phyloP scores from a whole-genome alignment of 495 filamentous ascomycete genomes.

The Daldinia concentrica region DNA sequence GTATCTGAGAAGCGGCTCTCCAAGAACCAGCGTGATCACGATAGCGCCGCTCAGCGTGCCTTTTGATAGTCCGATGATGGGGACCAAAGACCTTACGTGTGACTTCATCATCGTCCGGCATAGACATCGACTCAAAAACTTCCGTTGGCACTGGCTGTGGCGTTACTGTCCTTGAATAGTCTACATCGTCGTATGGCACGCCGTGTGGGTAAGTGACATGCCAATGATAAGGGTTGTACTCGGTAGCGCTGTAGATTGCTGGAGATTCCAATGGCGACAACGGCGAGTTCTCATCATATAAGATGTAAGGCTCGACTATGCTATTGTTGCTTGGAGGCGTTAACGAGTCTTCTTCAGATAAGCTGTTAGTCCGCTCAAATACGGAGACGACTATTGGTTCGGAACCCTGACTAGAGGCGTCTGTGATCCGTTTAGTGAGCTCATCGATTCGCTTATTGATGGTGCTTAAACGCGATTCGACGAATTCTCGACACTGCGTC shows the following conservation, averaged over 20 bases:
- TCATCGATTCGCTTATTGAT: conserved; percentile 68
- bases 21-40: conserved; percentile 60
- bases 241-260: conserved; percentile 32
- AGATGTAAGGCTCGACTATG: conserved; percentile 40
- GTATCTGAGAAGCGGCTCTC: conserved; percentile 52
- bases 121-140: conserved; percentile 46
- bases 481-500: conserved; percentile 50
- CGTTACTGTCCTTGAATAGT: conserved; percentile 41
- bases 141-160: conserved; percentile 42
- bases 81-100: conserved; percentile 47
- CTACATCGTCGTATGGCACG: conserved; percentile 14
- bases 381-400: conserved; percentile 67
- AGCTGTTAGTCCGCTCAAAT: conserved; percentile 76
- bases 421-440: conserved; percentile 60
- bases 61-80: conserved; percentile 57
- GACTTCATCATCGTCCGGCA: conserved; percentile 43
- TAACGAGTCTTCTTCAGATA: conserved; percentile 60
- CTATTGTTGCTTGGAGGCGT: conserved; percentile 52
- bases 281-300: conserved; percentile 37
- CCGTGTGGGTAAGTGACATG: conserved; percentile 39
- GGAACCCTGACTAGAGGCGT: conserved; percentile 51
- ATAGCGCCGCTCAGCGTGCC: conserved; percentile 54
- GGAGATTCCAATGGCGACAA: conserved; percentile 45
- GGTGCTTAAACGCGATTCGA: conserved; percentile 59
- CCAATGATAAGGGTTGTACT: conserved; percentile 48